A percentile compares a stretch with the other conserved stretches of the same genome.
phyloP scores from a whole-genome alignment of 257 asterid species.

The Ajuga chamaepitys region DNA sequence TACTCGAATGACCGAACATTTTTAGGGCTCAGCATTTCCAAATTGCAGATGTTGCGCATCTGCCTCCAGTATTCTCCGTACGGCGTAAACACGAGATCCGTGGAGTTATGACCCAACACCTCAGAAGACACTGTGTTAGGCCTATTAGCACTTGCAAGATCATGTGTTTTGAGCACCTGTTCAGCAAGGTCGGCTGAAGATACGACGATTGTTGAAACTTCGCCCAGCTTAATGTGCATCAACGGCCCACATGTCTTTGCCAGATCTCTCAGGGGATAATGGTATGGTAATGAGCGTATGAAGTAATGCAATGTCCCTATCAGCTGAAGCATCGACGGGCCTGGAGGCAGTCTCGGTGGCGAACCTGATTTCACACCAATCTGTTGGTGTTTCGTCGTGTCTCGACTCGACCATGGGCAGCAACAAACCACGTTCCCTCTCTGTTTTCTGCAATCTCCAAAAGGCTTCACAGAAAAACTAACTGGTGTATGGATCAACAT shows the following conservation, averaged over 20 bases:
- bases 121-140: slow-evolving; percentile 20
- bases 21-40: slow-evolving; percentile 22
- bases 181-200: slow-evolving; percentile 23
- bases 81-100: slow-evolving; percentile 19
- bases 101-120: slow-evolving; percentile 21
- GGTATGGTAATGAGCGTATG: slow-evolving; percentile 20
- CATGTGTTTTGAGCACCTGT: slow-evolving; percentile 25
- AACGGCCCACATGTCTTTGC: slow-evolving; percentile 23
- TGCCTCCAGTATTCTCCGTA: slow-evolving; percentile 31
- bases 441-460: slow-evolving; percentile 12
- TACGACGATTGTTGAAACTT: slow-evolving; percentile 12
- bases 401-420: slow-evolving; percentile 8
- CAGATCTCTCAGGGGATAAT: slow-evolving; percentile 19
- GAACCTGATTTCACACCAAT: no score
- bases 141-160: slow-evolving; percentile 25
- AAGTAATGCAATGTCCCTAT: slow-evolving; percentile 31
- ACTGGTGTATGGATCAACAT: no score
- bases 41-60: slow-evolving; percentile 20
- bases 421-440: neutral
- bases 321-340: slow-evolving; percentile 27
- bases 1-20: slow-evolving; percentile 28
- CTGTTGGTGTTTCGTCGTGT: neutral
- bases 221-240: slow-evolving; percentile 27
- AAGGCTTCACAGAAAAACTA: neutral
- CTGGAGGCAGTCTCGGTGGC: slow-evolving; percentile 23